These are phyloP conservation scores for Casuarina cunninghamiana DNA, from an alignment of 306 rosid species.

Conservation along the genomic window DNA sequence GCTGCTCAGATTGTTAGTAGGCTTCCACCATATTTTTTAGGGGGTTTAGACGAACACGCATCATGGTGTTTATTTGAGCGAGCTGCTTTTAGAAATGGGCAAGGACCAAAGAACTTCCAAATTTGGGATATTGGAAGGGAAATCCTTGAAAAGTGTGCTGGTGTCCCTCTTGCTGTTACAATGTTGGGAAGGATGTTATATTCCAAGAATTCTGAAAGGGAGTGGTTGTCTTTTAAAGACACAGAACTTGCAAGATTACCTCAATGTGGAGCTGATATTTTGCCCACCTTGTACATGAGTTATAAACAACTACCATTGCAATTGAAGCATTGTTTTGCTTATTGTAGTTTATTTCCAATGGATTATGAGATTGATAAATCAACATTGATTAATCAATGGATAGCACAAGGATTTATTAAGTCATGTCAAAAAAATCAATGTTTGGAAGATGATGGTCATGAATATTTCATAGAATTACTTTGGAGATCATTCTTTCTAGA, in stretches of 20 bases:
- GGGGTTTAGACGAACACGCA: neutral
- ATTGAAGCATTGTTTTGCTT: neutral
- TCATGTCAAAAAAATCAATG: neutral
- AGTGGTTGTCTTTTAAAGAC: conserved; percentile 1
- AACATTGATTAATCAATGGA: too few relatives aligned
- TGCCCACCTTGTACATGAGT: neutral
- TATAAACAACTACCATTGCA: neutral
- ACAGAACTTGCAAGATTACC: neutral
- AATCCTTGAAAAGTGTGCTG: neutral
- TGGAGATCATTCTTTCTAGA: conserved; percentile 14
- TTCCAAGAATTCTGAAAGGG: neutral
- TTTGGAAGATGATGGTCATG: conserved; percentile 11
- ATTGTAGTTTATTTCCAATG: too few relatives aligned
- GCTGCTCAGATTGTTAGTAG: conserved; percentile 1
- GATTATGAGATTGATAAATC: too few relatives aligned
- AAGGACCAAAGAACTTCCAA: neutral
- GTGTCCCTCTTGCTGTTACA: conserved; percentile 22
- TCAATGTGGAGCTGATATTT: neutral
- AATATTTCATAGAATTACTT: conserved; percentile 6
- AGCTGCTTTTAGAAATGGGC: conserved; percentile 15
- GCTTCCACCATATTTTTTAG: neutral
- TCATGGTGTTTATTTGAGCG: conserved; percentile 2
- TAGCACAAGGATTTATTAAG: conserved; percentile 1
- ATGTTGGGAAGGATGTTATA: conserved; percentile 12
- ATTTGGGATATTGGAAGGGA: neutral